phyloP scores from a whole-genome alignment of 108 stramenopile species.

The Cyclostephanos tholiformis region DNA sequence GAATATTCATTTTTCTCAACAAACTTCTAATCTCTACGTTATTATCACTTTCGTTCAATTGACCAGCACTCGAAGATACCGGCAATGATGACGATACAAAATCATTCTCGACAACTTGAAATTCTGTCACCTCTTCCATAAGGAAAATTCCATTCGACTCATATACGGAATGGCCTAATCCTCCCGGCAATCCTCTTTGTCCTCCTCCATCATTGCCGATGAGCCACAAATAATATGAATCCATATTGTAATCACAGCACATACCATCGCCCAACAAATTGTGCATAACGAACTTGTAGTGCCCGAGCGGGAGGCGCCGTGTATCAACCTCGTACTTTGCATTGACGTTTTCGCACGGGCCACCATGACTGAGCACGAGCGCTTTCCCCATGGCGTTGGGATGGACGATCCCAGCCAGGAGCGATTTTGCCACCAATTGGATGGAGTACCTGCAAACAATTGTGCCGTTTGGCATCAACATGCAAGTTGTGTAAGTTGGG shows the following conservation, averaged over 20 bases:
- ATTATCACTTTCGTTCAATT: no score
- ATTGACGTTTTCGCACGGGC: no score
- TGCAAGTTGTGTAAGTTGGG: no score
- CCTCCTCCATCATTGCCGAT: background rate
- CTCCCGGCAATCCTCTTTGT: background rate
- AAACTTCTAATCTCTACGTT: no score
- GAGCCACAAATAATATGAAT: conserved; percentile 14
- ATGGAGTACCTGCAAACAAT: no score
- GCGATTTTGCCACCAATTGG: no score
- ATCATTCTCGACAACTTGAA: conserved; percentile 8
- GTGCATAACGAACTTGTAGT: conserved; percentile 21
- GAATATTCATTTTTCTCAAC: no score
- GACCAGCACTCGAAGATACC: background rate
- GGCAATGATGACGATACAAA: background rate
- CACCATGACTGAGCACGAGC: no score
- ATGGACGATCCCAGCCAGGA: no score
- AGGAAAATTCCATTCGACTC: conserved; percentile 6
- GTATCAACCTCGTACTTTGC: no score
- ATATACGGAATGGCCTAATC: background rate
- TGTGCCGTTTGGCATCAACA: no score
- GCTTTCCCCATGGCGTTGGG: no score
- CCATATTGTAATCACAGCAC: conserved; percentile 22
- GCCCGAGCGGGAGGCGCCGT: conserved; percentile 17
- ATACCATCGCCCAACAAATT: conserved; percentile 24
- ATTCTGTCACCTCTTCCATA: background rate